Conservation (phyloP, 352 stramenopile genomes). For the Globisporangium middletonii region DNA sequence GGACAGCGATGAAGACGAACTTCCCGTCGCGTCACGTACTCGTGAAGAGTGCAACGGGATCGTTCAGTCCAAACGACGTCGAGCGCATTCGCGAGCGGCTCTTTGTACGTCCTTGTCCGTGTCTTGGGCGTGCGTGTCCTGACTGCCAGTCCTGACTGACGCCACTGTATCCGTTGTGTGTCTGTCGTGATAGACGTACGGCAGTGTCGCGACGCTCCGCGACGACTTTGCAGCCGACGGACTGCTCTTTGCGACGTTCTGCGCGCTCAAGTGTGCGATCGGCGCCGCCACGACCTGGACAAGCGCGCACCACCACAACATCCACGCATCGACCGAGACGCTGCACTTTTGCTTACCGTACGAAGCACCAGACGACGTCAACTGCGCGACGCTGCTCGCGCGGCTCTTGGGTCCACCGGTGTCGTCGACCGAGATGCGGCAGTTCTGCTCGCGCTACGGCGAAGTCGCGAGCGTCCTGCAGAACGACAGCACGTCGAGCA, state of each 20-base stretch:
- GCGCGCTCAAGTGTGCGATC: constrained; percentile 62
- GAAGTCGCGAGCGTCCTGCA: constrained; percentile 72
- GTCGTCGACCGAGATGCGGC: constrained; percentile 38
- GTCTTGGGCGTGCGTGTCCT: too few relatives aligned
- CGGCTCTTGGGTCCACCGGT: constrained; percentile 22
- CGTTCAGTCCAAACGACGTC: constrained; percentile 33
- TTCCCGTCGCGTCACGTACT: constrained; percentile 66
- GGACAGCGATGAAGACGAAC: constrained; percentile 41
- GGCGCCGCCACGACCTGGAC: constrained; percentile 43
- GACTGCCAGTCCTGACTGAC: neutral
- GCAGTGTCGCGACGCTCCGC: constrained; percentile 39
- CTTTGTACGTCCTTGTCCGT: constrained; percentile 28
- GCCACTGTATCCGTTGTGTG: neutral
- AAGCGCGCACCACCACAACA: neutral
- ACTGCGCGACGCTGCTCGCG: constrained; percentile 57
- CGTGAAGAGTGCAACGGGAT: constrained; percentile 30
- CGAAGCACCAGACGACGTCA: constrained; percentile 53
- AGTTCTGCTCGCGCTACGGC: constrained; percentile 62
- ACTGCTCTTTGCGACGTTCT: constrained; percentile 73
- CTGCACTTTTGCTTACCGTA: constrained; percentile 60
- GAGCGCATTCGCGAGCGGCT: constrained; percentile 42
- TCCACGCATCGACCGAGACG: constrained; percentile 8
- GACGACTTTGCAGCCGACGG: constrained; percentile 44
- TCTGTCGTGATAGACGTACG: constrained; percentile 40
- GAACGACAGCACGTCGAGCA: constrained; percentile 28